Evolutionary conservation across 176 grass and related monocot genomes (phyloP).

Genomic region (Ananas comosus): DNA sequence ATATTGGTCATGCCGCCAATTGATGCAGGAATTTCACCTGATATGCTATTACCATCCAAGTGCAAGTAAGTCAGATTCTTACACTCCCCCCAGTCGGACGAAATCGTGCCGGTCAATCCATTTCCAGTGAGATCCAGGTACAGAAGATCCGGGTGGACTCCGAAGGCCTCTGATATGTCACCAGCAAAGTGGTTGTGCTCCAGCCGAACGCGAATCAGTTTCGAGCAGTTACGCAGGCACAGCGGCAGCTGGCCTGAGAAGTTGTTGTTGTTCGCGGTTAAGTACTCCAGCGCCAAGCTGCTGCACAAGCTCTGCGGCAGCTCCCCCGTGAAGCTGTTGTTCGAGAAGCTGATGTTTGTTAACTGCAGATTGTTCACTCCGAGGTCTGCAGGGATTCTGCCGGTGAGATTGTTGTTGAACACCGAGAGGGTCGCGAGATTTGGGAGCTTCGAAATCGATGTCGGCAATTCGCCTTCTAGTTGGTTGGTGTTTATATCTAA

Average conservation of each 20-base stretch:
- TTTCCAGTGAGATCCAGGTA: slow-evolving; percentile 58
- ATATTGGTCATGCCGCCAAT: slow-evolving; percentile 26
- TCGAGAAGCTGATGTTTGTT: slow-evolving; percentile 16
- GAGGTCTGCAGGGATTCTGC: slow-evolving; percentile 41
- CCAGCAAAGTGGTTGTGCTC: slow-evolving; percentile 43
- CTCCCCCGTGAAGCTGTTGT: slow-evolving; percentile 48
- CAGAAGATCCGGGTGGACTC: slow-evolving; percentile 39
- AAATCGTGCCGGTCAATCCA: slow-evolving; percentile 37
- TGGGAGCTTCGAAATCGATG: slow-evolving; percentile 27
- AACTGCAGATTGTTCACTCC: slow-evolving; percentile 28
- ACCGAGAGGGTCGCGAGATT: slow-evolving; percentile 25
- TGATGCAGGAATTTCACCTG: slow-evolving; percentile 42
- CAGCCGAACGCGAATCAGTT: slow-evolving; percentile 32
- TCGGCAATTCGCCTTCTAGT: slow-evolving; percentile 50
- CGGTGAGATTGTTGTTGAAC: slow-evolving; percentile 41
- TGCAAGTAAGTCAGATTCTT: slow-evolving; percentile 42
- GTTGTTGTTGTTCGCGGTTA: slow-evolving; percentile 30
- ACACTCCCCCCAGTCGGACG: slow-evolving; percentile 36
- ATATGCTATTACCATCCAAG: slow-evolving; percentile 47
- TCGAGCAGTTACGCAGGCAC: slow-evolving; percentile 45
- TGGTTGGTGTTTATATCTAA: slow-evolving; percentile 47
- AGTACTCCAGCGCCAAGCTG: slow-evolving; percentile 18
- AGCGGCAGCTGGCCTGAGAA: slow-evolving; percentile 40
- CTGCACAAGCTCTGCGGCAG: slow-evolving; percentile 45
- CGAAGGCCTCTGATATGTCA: slow-evolving; percentile 41